Conservation (phyloP, 2,329 filamentous ascomycete genomes). For the Metarhizium sp. region DNA sequence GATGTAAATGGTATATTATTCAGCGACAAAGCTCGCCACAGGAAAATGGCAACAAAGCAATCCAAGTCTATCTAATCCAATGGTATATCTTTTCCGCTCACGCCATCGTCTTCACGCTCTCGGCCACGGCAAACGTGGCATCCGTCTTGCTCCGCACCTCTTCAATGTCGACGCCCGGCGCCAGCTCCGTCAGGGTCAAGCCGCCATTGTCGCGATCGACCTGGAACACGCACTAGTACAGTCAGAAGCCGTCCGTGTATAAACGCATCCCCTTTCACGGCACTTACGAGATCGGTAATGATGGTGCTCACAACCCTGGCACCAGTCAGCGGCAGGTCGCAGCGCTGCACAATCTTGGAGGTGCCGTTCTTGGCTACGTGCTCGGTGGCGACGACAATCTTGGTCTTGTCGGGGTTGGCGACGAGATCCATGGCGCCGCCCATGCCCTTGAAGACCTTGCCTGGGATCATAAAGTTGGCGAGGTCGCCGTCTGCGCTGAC, state of each 20-base stretch:
- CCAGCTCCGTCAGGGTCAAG: constrained; percentile 60
- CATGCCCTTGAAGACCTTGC: constrained; percentile 83
- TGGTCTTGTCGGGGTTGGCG: constrained; percentile 60
- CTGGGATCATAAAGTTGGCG: constrained; percentile 86
- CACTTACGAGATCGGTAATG: constrained; percentile 61
- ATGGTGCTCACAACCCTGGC: constrained; percentile 61
- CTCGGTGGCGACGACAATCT: constrained; percentile 63
- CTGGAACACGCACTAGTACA: constrained; percentile 54
- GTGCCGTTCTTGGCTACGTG: constrained; percentile 61
- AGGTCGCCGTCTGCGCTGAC: constrained; percentile 71
- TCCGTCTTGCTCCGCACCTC: constrained; percentile 62
- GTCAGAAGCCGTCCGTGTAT: constrained; percentile 4
- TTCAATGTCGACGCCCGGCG: constrained; percentile 58
- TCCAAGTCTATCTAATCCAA: not conserved
- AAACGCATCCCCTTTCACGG: not conserved
- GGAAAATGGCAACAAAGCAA: not conserved
- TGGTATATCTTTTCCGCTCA: constrained; percentile 9
- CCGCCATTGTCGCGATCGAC: constrained; percentile 53
- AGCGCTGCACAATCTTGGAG: constrained; percentile 56
- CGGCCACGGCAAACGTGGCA: constrained; percentile 54
- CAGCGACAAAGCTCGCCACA: not conserved
- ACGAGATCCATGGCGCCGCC: constrained; percentile 70
- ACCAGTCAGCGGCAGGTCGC: constrained; percentile 56
- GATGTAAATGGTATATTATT: too few relatives aligned
- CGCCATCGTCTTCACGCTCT: constrained; percentile 41